Base-by-base conservation (phyloP, 1,284 basidiomycete genomes). In the Irpex sp. region DNA sequence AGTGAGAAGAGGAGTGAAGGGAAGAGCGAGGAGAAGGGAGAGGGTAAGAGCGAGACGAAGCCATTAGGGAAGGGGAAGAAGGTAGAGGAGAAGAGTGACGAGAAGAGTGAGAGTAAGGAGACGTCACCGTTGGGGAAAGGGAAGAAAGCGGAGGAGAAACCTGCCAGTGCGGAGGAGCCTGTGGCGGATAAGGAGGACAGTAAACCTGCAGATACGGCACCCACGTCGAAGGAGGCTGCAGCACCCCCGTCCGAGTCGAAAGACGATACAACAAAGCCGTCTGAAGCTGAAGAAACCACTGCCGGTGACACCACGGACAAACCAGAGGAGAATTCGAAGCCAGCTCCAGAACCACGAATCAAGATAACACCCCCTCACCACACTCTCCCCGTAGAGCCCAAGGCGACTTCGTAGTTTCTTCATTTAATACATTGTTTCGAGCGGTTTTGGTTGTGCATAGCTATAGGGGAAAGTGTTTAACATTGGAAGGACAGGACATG, bases 21-120 rank as follows among this genome's bases (percentile, higher is more conserved):
- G 37, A 57, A 61, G 36, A 36, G 21, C 26, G 51, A n/a, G 31
- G 9, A 37, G 48, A 19, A 37, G 6, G 55, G 34, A 19, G 55
- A 63, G n/a, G 54, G 59, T 15, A 57, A 70, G 47, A 48, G 31
- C n/a, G 58, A 66, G n/a, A 57, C n/a, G 51, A 62, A 61, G 40
- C 58, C 54, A 4, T 4, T 34, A 13, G 54, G 19, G 38, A 55
- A 51, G 51, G 40, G 48, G 13, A 38, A 37, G 55, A 55, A 40
- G 19, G 9, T 26, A 26, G 48, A 36, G 34, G 61, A 55, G 48
- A 52, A 38, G 37, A 44, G 1, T 13, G 40, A 47, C 15, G 40
- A 13, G 9, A 47, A 47, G 40, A 13, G 31, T 34, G 31, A 47
- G n/a, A 13, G n/a, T 47, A n/a, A 15, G 40, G 31, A 34, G 31